phyloP scores from a whole-genome alignment of 1,139 yeast species.

The Nakaseomyces uthaithaninus region DNA sequence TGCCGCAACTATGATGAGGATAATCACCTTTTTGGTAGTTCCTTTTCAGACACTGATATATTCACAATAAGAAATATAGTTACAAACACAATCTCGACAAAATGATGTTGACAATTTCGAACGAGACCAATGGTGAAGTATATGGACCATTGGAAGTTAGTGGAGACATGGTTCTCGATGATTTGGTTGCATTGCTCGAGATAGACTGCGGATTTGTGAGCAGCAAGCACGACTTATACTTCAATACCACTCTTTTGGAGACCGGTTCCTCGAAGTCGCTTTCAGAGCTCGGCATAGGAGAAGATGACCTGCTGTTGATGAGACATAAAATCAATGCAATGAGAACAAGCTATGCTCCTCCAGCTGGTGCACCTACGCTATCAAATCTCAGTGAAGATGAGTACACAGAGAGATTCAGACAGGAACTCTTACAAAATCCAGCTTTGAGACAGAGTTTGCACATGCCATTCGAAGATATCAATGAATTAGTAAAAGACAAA shows the following conservation, averaged over 20 bases:
- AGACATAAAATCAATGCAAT: conserved; percentile 22
- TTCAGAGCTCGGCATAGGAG: conserved; percentile 40
- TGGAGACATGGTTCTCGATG: conserved; percentile 53
- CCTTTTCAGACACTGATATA: too few relatives aligned
- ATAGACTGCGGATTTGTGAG: conserved; percentile 58
- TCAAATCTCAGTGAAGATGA: conserved; percentile 26
- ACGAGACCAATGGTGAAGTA: conserved; percentile 26
- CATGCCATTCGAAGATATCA: conserved; percentile 38
- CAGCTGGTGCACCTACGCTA: conserved; percentile 26
- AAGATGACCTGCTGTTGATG: conserved; percentile 52
- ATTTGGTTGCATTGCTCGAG: conserved; percentile 68
- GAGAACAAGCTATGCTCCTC: conserved; percentile 2
- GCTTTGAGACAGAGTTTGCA: conserved; percentile 34
- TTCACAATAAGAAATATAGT: too few relatives aligned
- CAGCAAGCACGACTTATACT: conserved; percentile 40
- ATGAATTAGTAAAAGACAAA: conserved; percentile 43
- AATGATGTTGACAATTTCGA: conserved; percentile 28
- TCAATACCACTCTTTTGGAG: conserved; percentile 40
- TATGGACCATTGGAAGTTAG: conserved; percentile 37
- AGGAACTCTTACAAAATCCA: conserved; percentile 39
- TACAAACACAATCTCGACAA: too few relatives aligned
- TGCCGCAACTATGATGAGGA: too few relatives aligned
- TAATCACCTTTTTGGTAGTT: too few relatives aligned
- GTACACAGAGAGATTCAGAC: conserved; percentile 46
- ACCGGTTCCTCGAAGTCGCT: conserved; percentile 36